Evolutionary conservation across 2,329 filamentous ascomycete species (phyloP), one percentile per base, ranked within the genome.

Genomic region (Geosmithia morbida): DNA sequence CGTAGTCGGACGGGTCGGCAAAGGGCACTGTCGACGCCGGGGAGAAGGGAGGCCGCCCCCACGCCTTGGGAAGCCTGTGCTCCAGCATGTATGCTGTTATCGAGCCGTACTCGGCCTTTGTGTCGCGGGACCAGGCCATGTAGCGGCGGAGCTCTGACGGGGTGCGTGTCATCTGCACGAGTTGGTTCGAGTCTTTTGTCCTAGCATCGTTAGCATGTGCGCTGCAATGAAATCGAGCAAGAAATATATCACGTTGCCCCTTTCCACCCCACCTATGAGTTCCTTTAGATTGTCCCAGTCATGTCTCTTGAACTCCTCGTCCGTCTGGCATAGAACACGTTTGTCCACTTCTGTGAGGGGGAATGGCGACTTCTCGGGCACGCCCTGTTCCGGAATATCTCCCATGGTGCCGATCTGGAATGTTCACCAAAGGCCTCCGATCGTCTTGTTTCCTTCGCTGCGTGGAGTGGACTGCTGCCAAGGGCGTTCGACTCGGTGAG

Each of bases 91-190:
- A 96, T 48, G 80, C 72, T 65, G 85, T 82, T 58, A 94, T 84
- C 53, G 80, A 85, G 51, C 88, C 87, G 67, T 92, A 86, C 54
- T 82, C 65, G 49, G 74, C 71, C 55, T 84, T 83, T 46, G 83
- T 79, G 49, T 80, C 71, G 44, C 77, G 69, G 14, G 83, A 86
- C 75, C 83, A 95, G 58, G 81, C 69, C 56, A 90, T 81, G 59
- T 96, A 96, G 41, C 75, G 75, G 47, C 84, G 75, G 50, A 95
- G 69, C 55, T 94, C 84, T 22, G 83, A 88, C 1, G 90, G 88
- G 49, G 81, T 79, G 39, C 90, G 77, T 59, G 87, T 86, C 10
- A 37, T 5, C 6, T 37, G 5, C 14, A 13, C 77, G 50, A 96
- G 80, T 37, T 82, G 66, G 57, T 81, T 81, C 46, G 60, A 65